phyloP scores from a whole-genome alignment of 2,329 filamentous ascomycete genomes.

The Ophiostoma novo-ulmi region DNA sequence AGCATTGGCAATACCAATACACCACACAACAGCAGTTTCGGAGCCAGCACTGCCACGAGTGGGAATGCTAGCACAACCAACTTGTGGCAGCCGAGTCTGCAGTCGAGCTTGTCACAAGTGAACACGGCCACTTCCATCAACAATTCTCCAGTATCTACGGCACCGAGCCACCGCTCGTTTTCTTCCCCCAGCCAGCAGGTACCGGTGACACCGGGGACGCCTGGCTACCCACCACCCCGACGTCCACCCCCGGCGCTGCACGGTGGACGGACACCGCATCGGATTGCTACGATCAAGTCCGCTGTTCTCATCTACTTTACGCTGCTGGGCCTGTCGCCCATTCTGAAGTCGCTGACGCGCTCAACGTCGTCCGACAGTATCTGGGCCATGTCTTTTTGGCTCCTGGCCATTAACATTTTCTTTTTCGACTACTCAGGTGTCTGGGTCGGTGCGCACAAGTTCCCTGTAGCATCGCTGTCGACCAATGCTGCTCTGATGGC shows the following conservation, averaged over 20 bases:
- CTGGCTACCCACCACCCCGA: conserved; percentile 28
- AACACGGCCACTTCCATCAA: conserved; percentile 9
- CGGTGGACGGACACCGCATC: conserved; percentile 44
- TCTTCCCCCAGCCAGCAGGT: conserved; percentile 21
- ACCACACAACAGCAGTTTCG: conserved; percentile 1
- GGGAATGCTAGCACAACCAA: conserved; percentile 12
- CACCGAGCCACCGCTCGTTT: not conserved
- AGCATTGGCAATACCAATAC: conserved; percentile 8
- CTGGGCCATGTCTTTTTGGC: conserved; percentile 92
- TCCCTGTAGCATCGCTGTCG: conserved; percentile 66
- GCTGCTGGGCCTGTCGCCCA: conserved; percentile 84
- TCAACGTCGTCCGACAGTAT: conserved; percentile 93
- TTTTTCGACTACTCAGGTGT: conserved; percentile 89
- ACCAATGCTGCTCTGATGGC: conserved; percentile 98
- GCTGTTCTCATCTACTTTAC: conserved; percentile 90
- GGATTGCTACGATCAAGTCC: conserved; percentile 80
- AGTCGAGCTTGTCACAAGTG: conserved; percentile 5
- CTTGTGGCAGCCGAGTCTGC: conserved; percentile 10
- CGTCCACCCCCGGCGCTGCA: conserved; percentile 36
- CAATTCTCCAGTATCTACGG: not conserved
- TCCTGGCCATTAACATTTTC: conserved; percentile 92
- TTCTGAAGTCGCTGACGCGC: conserved; percentile 90
- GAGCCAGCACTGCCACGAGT: not conserved
- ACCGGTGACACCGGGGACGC: conserved; percentile 31
- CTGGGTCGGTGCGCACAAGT: conserved; percentile 51